Percentiles rank a stretch among this genome's conserved stretches.
Evolutionary conservation across 768 basidiomycete species (phyloP).

Genomic region (Suillus placidus): DNA sequence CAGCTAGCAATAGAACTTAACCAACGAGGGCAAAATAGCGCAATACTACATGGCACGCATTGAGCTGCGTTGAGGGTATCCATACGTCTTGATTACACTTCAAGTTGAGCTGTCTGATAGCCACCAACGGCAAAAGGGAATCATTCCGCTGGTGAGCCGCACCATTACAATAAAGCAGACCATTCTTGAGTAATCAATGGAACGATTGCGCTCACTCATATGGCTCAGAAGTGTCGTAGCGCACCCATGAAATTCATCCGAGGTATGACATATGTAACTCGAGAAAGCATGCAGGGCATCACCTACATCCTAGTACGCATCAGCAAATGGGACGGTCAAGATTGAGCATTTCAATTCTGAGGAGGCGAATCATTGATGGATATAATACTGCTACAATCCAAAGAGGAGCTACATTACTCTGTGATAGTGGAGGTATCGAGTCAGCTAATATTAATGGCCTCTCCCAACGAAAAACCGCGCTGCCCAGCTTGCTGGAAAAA

Average conservation of each 20-base stretch:
- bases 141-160: not conserved
- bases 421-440: not conserved
- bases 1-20: not conserved
- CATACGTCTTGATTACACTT: not conserved
- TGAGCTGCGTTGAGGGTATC: not conserved
- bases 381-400: conserved; percentile 5
- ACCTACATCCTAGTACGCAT: not conserved
- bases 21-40: not conserved
- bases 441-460: conserved; percentile 24
- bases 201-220: not conserved
- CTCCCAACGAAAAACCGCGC: conserved; percentile 38
- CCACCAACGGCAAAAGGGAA: not conserved
- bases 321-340: not conserved
- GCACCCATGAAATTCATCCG: not conserved
- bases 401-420: not conserved
- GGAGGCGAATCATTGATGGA: not conserved
- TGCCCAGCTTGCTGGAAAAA: conserved; percentile 74
- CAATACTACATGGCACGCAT: not conserved
- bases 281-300: not conserved
- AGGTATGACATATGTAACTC: not conserved
- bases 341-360: not conserved
- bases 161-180: not conserved
- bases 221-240: not conserved
- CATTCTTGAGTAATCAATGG: not conserved
- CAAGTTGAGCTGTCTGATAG: not conserved